Evolutionary conservation across 2,329 filamentous ascomycete species (phyloP), one percentile per base, ranked within the genome.

Genomic region (Clonostachys sp.): DNA sequence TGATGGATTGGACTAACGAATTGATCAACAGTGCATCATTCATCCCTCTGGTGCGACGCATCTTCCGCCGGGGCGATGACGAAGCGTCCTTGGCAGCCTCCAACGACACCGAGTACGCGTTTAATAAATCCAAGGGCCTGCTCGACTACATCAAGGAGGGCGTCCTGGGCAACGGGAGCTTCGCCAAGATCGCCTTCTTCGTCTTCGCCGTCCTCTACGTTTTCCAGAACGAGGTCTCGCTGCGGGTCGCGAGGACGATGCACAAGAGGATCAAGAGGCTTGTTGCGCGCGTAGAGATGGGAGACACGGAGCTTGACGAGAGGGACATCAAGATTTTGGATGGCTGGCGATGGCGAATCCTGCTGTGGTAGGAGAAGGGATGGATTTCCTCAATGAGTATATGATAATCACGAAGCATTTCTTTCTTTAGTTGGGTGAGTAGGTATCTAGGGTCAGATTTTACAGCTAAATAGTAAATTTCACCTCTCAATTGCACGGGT

Each of bases 71-170:
- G 14, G 61, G 66, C 13, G 49, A 59, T 12, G 59, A 68, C 13
- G 63, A 69, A 13, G 64, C 68, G 45, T 62, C 63, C 4, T 58
- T 65, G 9, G 45, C 50, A 8, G 60, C 69, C 1, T 57, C 71
- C 51, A 81, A 78, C 58, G 69, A 74, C 53, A 83, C 79, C 24
- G 79, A 82, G 62, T 77, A 81, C 55, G 78, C 79, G 33, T 82
- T 80, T 57, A 62, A 60, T 24, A 69, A 67, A 53, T 77, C 75
- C 60, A 73, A 72, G 59, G 65, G 68, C 3, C 68, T 82, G 5
- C 61, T 81, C 30, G 55, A 68, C 5, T 71, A 77, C 45, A 77
- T 82, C 55, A 65, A 74, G 46, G 61, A 66, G 42, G 66, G 69
- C 7, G 58, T 77, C 2, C 62, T 69, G 10, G 70, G 74, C 5